phyloP scores from a whole-genome alignment of 306 rosid species.

The Lithocarpus polystachyus region DNA sequence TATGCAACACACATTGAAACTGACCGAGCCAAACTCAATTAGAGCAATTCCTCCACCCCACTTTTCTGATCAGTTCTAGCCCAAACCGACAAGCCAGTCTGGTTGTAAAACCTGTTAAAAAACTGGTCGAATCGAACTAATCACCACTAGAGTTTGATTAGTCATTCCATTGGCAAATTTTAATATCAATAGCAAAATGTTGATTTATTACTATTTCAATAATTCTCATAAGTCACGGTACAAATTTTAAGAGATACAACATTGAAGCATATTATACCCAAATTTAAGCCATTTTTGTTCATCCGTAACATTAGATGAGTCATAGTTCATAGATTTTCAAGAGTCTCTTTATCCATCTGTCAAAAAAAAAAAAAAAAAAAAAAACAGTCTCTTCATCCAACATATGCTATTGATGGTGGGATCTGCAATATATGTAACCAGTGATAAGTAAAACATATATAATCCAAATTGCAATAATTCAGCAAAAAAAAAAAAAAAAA shows the following conservation, averaged over 20 bases:
- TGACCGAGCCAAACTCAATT: too few species aligned
- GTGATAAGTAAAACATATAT: neutral
- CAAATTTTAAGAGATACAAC: neutral
- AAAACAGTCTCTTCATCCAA: neutral
- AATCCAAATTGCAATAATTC: neutral
- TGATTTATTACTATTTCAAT: neutral
- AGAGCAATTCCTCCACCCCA: too few species aligned
- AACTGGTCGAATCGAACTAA: too few species aligned
- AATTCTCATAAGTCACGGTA: neutral
- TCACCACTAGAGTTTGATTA: too few species aligned
- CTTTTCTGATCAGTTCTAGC: too few species aligned
- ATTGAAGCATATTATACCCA: neutral
- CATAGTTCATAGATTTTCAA: neutral
- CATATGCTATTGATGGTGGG: constrained; percentile 15
- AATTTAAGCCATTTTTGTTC: neutral
- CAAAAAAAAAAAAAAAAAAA: too few species aligned
- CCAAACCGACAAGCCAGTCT: too few species aligned
- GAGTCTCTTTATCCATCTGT: neutral
- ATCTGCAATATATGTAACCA: constrained; percentile 22
- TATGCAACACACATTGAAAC: too few species aligned
- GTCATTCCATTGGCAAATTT: too few species aligned
- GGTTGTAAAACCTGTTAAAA: too few species aligned
- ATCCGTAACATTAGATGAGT: neutral
- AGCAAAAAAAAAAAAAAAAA: too few species aligned
- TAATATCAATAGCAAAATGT: neutral